A percentile compares a stretch with the other conserved stretches of the same genome.
Conservation (phyloP, 106 monocot genomes). For the Narthecium ossifragum region DNA sequence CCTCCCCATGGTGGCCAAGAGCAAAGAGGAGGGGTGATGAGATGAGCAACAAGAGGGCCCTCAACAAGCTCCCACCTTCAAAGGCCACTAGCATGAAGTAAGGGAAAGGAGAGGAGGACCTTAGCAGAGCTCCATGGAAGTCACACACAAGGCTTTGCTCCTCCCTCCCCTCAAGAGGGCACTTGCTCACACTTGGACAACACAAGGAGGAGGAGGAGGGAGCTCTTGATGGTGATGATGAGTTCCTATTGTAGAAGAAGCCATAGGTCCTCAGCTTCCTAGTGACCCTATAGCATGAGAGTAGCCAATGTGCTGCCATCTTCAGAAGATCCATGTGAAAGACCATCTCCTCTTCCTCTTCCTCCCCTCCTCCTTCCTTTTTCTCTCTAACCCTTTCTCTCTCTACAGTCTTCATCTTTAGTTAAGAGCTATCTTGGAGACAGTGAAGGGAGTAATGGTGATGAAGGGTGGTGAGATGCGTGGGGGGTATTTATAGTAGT, state of each 20-base stretch:
- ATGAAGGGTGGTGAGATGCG: not conserved
- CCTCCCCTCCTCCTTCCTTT: not conserved
- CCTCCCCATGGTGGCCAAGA: conserved; percentile 18
- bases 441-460: not conserved
- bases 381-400: not conserved
- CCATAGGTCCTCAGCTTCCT: conserved; percentile 28
- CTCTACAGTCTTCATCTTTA: not conserved
- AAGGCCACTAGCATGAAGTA: conserved; percentile 90
- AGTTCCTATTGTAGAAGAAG: conserved; percentile 13
- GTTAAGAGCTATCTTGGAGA: not conserved
- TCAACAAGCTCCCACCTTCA: conserved; percentile 56
- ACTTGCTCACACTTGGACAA: conserved; percentile 20
- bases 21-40: conserved; percentile 34
- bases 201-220: not conserved
- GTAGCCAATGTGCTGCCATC: conserved; percentile 29
- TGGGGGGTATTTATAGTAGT: not conserved
- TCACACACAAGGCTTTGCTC: conserved; percentile 30
- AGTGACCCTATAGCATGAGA: conserved; percentile 33
- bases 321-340: conserved; percentile 37
- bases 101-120: conserved; percentile 46
- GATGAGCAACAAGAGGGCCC: conserved; percentile 52
- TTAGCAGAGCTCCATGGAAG: conserved; percentile 38
- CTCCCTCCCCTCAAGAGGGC: conserved; percentile 17
- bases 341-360: conserved; percentile 21
- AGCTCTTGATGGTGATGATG: conserved; percentile 4